Percentiles rank a stretch among this genome's conserved stretches.
phyloP scores from a whole-genome alignment of 2,329 filamentous ascomycete genomes.

The Cercospora sojina region DNA sequence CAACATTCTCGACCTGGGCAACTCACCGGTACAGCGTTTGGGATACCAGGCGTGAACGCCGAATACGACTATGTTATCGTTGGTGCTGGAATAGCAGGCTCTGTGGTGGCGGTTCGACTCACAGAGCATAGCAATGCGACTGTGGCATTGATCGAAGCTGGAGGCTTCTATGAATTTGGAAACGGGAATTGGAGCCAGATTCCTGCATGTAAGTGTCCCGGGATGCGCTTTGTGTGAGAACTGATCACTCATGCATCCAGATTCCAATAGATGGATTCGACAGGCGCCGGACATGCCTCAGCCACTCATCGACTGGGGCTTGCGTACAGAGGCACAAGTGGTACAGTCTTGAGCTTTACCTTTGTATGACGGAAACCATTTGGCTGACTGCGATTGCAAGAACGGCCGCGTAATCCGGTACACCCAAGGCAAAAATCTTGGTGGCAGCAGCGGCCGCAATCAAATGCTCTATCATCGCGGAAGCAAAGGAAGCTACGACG shows the following conservation, averaged over 20 bases:
- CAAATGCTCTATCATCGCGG: conserved; percentile 34
- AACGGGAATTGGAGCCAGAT: conserved; percentile 35
- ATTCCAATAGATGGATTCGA: conserved; percentile 20
- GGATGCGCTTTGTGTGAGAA: not conserved
- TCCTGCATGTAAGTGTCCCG: conserved; percentile 25
- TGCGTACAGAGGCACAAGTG: conserved; percentile 33
- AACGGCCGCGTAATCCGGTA: conserved; percentile 29
- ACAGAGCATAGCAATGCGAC: conserved; percentile 26
- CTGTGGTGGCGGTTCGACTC: conserved; percentile 30
- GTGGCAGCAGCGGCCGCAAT: conserved; percentile 32
- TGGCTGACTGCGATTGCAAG: not conserved
- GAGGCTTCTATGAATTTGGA: conserved; percentile 35
- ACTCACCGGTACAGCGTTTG: not conserved
- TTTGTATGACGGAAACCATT: not conserved
- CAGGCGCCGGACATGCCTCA: conserved; percentile 20
- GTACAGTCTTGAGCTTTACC: not conserved
- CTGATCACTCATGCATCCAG: not conserved
- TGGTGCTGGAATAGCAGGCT: conserved; percentile 25
- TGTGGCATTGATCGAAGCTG: conserved; percentile 37
- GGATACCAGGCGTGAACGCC: not conserved
- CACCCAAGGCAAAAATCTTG: conserved; percentile 33
- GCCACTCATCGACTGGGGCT: conserved; percentile 34
- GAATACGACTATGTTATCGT: conserved; percentile 2
- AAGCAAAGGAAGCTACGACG: conserved; percentile 35
- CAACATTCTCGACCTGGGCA: not conserved